These are phyloP conservation scores for Echium plantagineum DNA, from an alignment of 257 asterid genomes.

Conservation along the genomic window DNA sequence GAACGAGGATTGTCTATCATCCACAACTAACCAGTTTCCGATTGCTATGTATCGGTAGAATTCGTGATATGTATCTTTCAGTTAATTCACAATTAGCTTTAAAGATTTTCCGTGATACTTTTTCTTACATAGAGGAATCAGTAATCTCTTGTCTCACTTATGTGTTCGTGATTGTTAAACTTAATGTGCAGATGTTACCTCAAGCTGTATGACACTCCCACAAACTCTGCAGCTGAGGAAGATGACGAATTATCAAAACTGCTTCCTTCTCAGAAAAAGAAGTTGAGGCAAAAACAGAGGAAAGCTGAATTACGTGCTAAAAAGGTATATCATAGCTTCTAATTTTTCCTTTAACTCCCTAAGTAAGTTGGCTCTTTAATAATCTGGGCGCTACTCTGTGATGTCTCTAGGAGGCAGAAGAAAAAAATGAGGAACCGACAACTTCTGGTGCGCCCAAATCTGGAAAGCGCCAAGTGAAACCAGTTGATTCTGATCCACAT, in stretches of 20 bases:
- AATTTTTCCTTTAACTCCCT: conserved; percentile 2
- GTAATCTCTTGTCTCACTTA: conserved; percentile 7
- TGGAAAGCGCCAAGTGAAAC: conserved; percentile 75
- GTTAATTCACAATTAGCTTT: too few species aligned
- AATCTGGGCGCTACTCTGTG: conserved; percentile 1
- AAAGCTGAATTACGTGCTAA: conserved; percentile 98
- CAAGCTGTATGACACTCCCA: conserved; percentile 78
- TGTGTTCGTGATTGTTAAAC: conserved; percentile 9
- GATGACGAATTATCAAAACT: conserved; percentile 76
- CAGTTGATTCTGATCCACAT: conserved; percentile 83
- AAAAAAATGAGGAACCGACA: conserved; percentile 66
- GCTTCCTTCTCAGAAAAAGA: conserved; percentile 87
- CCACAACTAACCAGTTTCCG: not conserved
- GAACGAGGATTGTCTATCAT: not conserved
- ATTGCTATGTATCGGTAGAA: too few species aligned
- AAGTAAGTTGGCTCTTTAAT: not conserved
- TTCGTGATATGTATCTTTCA: too few species aligned
- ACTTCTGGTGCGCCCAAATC: conserved; percentile 47
- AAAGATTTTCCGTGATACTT: not conserved
- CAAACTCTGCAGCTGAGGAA: conserved; percentile 75
- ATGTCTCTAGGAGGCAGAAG: conserved; percentile 75
- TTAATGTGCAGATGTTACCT: conserved; percentile 71
- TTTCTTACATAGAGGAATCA: not conserved
- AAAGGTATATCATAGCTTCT: conserved; percentile 41
- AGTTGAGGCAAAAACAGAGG: conserved; percentile 84